A percentile compares a stretch with the other conserved stretches of the same genome.
Conservation (phyloP, 2,329 filamentous ascomycete species). For the Sporothrix curviconia region DNA sequence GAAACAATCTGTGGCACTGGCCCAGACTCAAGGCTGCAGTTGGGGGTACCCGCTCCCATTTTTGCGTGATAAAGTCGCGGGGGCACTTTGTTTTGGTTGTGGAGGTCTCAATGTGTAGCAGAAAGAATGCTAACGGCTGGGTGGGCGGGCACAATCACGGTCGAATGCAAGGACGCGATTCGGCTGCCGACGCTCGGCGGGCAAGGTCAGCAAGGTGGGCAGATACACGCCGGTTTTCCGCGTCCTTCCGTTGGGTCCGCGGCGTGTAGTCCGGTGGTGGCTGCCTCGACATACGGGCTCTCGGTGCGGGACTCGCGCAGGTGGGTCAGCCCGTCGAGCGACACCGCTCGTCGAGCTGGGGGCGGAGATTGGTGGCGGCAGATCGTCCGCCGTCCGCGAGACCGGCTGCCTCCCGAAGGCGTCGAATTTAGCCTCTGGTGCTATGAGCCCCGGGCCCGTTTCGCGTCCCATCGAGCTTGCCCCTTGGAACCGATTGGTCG, state of each 20-base stretch:
- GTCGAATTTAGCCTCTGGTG: too few species aligned
- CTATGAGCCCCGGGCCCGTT: too few species aligned
- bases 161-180: neutral
- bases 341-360: constrained; percentile 43
- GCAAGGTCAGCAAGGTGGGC: constrained; percentile 28
- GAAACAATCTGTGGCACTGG: constrained; percentile 50
- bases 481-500: too few species aligned
- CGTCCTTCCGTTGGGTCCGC: constrained; percentile 24
- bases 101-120: too few species aligned
- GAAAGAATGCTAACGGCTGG: too few species aligned
- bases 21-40: constrained; percentile 45
- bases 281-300: constrained; percentile 38
- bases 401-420: too few species aligned
- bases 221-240: constrained; percentile 29
- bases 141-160: neutral
- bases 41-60: constrained; percentile 37
- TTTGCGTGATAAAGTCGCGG: constrained; percentile 25
- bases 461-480: too few species aligned
- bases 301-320: constrained; percentile 27
- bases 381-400: constrained; percentile 33
- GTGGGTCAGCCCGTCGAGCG: constrained; percentile 27
- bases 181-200: constrained; percentile 13
- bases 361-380: constrained; percentile 39
- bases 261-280: constrained; percentile 45
- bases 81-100: too few species aligned